phyloP scores from a whole-genome alignment of 441 rosid genomes.

The Melastoma candidum region DNA sequence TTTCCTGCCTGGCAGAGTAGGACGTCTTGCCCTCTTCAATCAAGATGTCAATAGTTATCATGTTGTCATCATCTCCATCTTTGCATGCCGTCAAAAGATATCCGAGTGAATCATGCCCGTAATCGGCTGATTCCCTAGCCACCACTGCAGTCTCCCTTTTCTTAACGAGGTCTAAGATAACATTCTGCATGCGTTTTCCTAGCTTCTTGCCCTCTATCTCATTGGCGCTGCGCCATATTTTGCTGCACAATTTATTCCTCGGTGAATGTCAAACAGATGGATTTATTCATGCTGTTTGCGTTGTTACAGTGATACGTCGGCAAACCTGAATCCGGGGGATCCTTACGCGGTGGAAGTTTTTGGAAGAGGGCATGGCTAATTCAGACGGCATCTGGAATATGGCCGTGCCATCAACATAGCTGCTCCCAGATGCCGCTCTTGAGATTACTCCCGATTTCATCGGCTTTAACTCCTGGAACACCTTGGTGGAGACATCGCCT shows the following conservation, averaged over 20 bases:
- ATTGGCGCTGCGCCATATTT: background rate
- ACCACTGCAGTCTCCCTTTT: background rate
- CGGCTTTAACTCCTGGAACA: slow-evolving; percentile 18
- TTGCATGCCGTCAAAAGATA: slow-evolving; percentile 21
- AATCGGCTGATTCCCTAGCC: background rate
- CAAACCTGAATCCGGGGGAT: no score
- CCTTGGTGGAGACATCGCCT: slow-evolving; percentile 12
- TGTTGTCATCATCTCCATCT: slow-evolving; percentile 19
- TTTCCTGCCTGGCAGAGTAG: slow-evolving; percentile 23
- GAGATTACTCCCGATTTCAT: slow-evolving; percentile 1
- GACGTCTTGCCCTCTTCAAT: slow-evolving; percentile 43
- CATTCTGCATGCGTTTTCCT: background rate
- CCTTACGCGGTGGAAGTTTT: no score
- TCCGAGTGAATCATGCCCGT: slow-evolving; percentile 6
- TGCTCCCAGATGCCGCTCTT: slow-evolving; percentile 1
- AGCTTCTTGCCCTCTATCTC: background rate
- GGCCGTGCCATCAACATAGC: slow-evolving; percentile 17
- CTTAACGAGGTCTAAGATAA: background rate
- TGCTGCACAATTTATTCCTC: no score
- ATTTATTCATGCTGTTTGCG: no score
- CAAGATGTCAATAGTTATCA: slow-evolving; percentile 22
- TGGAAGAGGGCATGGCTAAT: background rate
- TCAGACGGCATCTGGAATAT: slow-evolving; percentile 17
- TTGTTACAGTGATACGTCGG: no score
- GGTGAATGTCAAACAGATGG: no score